Base-by-base conservation (phyloP, 2,329 filamentous ascomycete species). In the Clathrospora elynae region DNA sequence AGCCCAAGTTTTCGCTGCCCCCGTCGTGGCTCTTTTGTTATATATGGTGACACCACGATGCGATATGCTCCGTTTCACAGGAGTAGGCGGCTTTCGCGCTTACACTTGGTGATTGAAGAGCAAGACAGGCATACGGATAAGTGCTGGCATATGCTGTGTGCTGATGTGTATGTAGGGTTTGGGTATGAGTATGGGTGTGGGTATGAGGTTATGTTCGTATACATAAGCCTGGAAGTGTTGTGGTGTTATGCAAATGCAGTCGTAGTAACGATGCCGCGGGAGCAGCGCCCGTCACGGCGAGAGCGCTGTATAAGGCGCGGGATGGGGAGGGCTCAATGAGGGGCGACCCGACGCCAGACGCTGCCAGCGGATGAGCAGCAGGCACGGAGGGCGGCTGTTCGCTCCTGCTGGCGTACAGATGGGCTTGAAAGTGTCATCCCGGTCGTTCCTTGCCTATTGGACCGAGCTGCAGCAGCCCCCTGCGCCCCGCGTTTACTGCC, bases 311-410 rank as follows among this genome's bases (percentile, higher is more conserved):
- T 64, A 64, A 61, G 49, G 54, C 52, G 42, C 46, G 38, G 35
- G 48, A 49, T 53, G 49, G 55, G 48, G 46, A 44, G 45, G 43
- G 36, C 39, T 53, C 50, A 41, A 46, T 32, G 53, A 62, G 55
- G 60, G 58, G 61, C 57, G 60, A 56, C 46, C 48, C 50, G 49
- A 53, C 45, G 57, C 41, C 52, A 57, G 58, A 53, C 53, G 58
- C 59, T 55, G 53, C 46, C 57, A 63, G 53, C 57, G 55, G 50
- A 53, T 53, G 53, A 53, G 56, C 49, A 58, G 42, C 53, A 49
- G 51, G 52, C 51, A 55, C 49, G 43, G 53, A 56, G 53, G 60
- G 59, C 61, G 62, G 56, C 62, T 62, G 61, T 62, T 62, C 47
- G 54, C 57, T 57, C 46, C 42, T 51, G 37, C 56, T 57, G 48